Evolutionary conservation across 306 rosid species (phyloP), one percentile per base, ranked within the genome.

Genomic region (Pterocarpus macrocarpus): DNA sequence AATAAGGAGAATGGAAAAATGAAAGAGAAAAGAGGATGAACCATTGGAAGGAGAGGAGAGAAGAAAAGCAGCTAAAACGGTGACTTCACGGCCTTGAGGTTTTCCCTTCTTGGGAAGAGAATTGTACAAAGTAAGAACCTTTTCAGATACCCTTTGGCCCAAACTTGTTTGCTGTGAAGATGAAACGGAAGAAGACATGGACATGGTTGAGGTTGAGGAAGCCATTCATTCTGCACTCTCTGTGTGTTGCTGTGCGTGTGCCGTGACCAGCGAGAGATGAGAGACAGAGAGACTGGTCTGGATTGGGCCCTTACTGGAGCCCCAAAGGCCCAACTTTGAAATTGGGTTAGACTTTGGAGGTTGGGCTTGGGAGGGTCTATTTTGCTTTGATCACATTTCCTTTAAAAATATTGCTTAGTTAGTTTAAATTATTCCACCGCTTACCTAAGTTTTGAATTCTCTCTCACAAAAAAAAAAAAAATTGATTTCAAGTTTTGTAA

Each of bases 61-160:
- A 84, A 95, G 97, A 55, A 95, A 93, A 49, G 97, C 90, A 35
- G 98, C 91, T 35, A 93, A 69, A 81, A 93, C 99, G 1, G 99
- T 85, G 76, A 95, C 91, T 89, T 93, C 97, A 80, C 89, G 90
- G 35, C 94, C 97, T 85, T 93, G 99, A 80, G 98, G 96, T 79
- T 91, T 93, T 1, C 99, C 99, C 85, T 95, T 95, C 82, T 91
- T 95, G 3, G 94, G 93, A 43, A 95, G 90, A 43, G 92, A 80
- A 38, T 68, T 79, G 86, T 95, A 93, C 44, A 89, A 52, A 50
- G 89, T 74, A 8, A 87, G 69, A 65, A 91, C 98, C 75, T 86
- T 86, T 73, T 83, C 83, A 0, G 94, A 89, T 11, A 91, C 89
- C 64, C 59, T 85, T 81, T 80, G 69, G 0, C 89, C 96, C 84